A percentile compares a stretch with the other conserved stretches of the same genome.
These are phyloP conservation scores for Moesziomyces globuligerus DNA, from an alignment of 1,284 basidiomycete genomes.

Conservation along the genomic window DNA sequence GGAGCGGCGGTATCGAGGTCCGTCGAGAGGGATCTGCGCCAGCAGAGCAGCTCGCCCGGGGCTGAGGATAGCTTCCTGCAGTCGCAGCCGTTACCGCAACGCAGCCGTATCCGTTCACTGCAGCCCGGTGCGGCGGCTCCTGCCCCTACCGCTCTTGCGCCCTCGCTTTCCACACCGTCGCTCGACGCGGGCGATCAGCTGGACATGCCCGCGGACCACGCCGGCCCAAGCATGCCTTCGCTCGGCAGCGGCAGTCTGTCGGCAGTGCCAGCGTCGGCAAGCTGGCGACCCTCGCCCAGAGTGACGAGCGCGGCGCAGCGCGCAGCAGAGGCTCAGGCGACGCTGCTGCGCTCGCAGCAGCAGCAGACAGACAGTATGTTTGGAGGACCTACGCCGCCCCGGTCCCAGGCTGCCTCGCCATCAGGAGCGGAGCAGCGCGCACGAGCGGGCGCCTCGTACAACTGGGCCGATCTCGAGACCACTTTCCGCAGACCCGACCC, in stretches of 20 bases:
- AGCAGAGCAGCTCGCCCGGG: neutral
- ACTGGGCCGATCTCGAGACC: constrained; percentile 28
- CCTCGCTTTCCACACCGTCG: constrained; percentile 29
- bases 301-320: constrained; percentile 34
- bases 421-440: neutral
- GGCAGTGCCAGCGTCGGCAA: constrained; percentile 27
- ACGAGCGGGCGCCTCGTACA: constrained; percentile 14
- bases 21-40: constrained; percentile 6
- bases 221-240: neutral
- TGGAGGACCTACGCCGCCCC: constrained; percentile 21
- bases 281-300: constrained; percentile 41
- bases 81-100: constrained; percentile 19
- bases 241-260: constrained; percentile 4
- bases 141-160: constrained; percentile 20
- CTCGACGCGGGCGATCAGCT: constrained; percentile 8
- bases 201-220: neutral
- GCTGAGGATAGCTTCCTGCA: constrained; percentile 1
- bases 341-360: constrained; percentile 7
- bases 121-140: constrained; percentile 23
- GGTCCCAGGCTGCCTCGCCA: constrained; percentile 13
- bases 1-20: constrained; percentile 42
- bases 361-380: neutral
- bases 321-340: constrained; percentile 30
- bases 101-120: constrained; percentile 28
- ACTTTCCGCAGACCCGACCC: neutral